A percentile compares a stretch with the other conserved stretches of the same genome.
Evolutionary conservation across 164 flowering plant species (phyloP).

Genomic region (grape (Vitis vinifera)): ASM3070453v1 NC_081819.1:10019501-10020000

Average conservation of each 20-base stretch:
- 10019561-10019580: not conserved
- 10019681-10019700: constrained; percentile 96
- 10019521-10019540: constrained; percentile 85
- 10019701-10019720: constrained; percentile 87
- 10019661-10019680: constrained; percentile 96
- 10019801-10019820: no score
- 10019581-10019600: not conserved
- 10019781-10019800: no score
- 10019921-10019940: no score
- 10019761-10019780: no score
- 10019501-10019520: constrained; percentile 87
- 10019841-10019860: no score
- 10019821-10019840: no score
- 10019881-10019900: no score
- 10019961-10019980: no score
- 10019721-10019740: constrained; percentile 94
- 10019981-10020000: no score
- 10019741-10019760: constrained; percentile 69
- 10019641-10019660: constrained; percentile 45
- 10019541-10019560: not conserved
- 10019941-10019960: no score
- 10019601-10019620: not conserved
- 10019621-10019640: not conserved
- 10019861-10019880: no score
- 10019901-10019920: no score